These are phyloP conservation scores for Pestalotiopsis sp. DNA, from an alignment of 2,329 filamentous ascomycete species.

Conservation along the genomic window DNA sequence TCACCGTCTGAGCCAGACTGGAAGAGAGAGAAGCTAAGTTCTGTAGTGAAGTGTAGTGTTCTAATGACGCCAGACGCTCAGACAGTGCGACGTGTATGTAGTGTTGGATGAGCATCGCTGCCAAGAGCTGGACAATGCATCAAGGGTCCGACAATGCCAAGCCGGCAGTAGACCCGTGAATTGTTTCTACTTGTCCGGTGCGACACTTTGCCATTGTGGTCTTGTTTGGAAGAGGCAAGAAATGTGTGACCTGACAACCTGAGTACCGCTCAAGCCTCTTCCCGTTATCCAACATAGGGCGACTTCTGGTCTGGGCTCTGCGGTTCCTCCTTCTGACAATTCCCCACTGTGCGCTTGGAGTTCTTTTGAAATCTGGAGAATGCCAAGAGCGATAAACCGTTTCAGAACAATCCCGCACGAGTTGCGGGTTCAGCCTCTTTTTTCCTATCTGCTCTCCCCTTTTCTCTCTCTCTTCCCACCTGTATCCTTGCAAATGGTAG, in stretches of 20 bases:
- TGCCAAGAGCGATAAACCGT: neutral
- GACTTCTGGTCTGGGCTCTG: neutral
- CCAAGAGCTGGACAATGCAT: neutral
- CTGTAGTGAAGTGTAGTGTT: neutral
- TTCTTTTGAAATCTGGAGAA: neutral
- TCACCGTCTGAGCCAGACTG: neutral
- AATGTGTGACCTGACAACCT: neutral
- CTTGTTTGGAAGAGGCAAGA: neutral
- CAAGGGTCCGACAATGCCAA: neutral
- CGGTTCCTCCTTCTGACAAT: neutral
- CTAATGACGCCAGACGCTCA: neutral
- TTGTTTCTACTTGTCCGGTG: neutral
- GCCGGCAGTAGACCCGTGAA: neutral
- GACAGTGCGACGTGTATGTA: neutral
- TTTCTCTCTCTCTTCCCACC: slow-evolving; percentile 8
- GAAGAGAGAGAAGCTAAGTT: neutral
- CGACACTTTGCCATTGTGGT: neutral
- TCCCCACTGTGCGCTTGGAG: neutral
- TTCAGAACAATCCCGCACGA: neutral
- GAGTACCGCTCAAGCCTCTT: neutral
- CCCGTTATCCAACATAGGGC: neutral
- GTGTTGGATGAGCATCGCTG: neutral
- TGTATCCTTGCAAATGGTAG: too few relatives aligned
- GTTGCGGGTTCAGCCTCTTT: slow-evolving; percentile 2
- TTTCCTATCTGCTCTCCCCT: slow-evolving; percentile 21